These are phyloP conservation scores for Nannochloropsis granulata DNA, from an alignment of 108 stramenopile species.

Conservation along the genomic window DNA sequence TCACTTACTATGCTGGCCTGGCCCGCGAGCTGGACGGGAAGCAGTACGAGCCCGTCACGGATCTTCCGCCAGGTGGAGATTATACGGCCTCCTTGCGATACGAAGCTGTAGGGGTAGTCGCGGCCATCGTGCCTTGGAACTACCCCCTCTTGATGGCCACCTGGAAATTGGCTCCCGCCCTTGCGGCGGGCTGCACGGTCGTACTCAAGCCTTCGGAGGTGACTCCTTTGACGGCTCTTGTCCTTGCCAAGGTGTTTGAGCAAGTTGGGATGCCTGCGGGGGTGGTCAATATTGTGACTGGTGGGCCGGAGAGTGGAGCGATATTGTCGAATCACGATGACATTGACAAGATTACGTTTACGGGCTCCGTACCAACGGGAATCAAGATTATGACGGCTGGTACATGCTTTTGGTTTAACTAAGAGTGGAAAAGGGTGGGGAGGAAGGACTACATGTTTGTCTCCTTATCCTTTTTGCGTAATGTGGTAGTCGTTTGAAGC, in stretches of 20 bases:
- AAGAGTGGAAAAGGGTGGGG: too few species aligned
- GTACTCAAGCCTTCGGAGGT: slow-evolving; percentile 75
- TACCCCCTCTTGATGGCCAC: slow-evolving; percentile 65
- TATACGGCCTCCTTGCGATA: slow-evolving; percentile 34
- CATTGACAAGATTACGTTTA: slow-evolving; percentile 8
- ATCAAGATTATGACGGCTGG: slow-evolving; percentile 11
- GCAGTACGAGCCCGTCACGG: neutral
- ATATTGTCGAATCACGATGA: neutral
- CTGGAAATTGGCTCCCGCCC: slow-evolving; percentile 53
- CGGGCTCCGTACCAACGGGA: slow-evolving; percentile 3
- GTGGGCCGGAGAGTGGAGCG: neutral
- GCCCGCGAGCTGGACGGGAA: neutral
- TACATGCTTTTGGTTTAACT: neutral
- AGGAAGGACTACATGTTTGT: too few species aligned
- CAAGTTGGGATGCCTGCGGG: slow-evolving; percentile 32
- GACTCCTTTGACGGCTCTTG: slow-evolving; percentile 50
- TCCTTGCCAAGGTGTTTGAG: slow-evolving; percentile 33
- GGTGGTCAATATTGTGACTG: slow-evolving; percentile 12
- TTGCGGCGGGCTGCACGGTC: slow-evolving; percentile 70
- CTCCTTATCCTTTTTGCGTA: too few species aligned
- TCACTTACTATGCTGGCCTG: slow-evolving; percentile 44
- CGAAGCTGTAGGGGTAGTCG: slow-evolving; percentile 65
- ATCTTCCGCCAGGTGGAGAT: neutral
- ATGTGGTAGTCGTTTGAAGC: too few species aligned
- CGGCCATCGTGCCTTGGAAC: slow-evolving; percentile 54